A percentile compares a stretch with the other conserved stretches of the same genome.
phyloP scores from a whole-genome alignment of 2,329 filamentous ascomycete genomes.

The Diplodia corticola region DNA sequence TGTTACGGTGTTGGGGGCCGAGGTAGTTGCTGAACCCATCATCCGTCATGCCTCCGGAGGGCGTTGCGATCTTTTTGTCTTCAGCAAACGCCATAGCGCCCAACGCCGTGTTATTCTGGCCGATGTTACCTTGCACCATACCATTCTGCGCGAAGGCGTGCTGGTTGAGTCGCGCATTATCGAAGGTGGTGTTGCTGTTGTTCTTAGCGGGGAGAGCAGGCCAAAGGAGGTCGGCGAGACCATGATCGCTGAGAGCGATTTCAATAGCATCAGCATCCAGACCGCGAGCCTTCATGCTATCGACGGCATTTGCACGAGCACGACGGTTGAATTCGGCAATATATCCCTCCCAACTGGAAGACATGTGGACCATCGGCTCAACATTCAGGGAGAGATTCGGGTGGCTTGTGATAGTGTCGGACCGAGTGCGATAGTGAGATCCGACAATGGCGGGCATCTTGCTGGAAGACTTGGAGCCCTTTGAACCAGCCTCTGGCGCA shows the following conservation, averaged over 20 bases:
- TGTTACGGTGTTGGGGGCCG: not conserved
- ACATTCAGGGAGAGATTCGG: not conserved
- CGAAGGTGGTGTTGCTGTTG: not conserved
- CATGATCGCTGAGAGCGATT: not conserved
- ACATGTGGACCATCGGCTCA: not conserved
- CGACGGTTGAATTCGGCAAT: not conserved
- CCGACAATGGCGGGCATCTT: not conserved
- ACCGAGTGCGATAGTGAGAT: not conserved
- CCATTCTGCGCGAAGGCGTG: not conserved
- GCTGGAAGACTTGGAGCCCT: not conserved
- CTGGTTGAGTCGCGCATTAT: not conserved
- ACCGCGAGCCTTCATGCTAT: too few species aligned
- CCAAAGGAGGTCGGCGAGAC: not conserved
- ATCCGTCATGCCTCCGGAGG: not conserved
- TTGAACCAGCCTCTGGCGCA: not conserved
- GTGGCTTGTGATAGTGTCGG: not conserved
- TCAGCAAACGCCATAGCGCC: not conserved
- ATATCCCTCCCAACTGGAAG: not conserved
- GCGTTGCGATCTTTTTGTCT: not conserved
- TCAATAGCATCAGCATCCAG: not conserved
- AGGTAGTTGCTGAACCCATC: too few species aligned
- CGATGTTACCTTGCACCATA: not conserved
- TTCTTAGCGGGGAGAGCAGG: not conserved
- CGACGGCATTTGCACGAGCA: not conserved
- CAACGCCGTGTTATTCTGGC: not conserved